phyloP scores from a whole-genome alignment of 768 basidiomycete genomes.

The Trametes maxima region DNA sequence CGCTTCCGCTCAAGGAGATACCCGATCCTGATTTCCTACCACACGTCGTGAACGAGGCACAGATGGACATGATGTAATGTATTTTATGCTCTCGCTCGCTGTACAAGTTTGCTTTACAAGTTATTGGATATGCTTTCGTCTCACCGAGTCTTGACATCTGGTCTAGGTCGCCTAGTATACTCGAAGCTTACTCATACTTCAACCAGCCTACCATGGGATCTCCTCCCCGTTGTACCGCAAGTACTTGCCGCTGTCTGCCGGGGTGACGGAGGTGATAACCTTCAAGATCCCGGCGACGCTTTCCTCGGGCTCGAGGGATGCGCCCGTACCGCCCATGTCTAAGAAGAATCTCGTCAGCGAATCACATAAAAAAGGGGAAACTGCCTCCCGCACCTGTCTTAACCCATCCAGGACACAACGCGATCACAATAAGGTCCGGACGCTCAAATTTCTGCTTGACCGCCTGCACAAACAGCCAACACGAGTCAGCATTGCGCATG shows the following conservation, averaged over 20 bases:
- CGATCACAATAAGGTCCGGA: constrained; percentile 13
- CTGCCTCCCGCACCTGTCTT: constrained; percentile 1
- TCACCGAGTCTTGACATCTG: no score
- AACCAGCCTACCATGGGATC: constrained; percentile 32
- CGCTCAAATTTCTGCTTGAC: constrained; percentile 19
- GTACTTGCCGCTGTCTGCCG: constrained; percentile 34
- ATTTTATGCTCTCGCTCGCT: background rate
- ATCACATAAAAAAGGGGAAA: background rate
- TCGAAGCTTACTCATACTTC: no score
- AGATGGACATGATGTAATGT: background rate
- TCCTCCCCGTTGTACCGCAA: constrained; percentile 33
- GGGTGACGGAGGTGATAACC: constrained; percentile 2
- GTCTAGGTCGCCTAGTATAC: no score
- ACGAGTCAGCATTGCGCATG: background rate
- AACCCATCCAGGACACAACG: constrained; percentile 19
- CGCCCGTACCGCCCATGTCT: constrained; percentile 13
- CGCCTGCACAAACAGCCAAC: background rate
- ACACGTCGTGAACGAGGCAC: background rate
- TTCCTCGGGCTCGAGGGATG: constrained; percentile 8
- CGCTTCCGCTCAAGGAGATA: background rate
- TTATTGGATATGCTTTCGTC: no score
- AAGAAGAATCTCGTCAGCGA: background rate
- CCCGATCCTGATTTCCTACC: background rate
- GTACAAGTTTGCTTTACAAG: background rate
- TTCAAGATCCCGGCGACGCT: constrained; percentile 12